Conservation (phyloP, 352 stramenopile species). For the Globisporangium camurandrum region DNA sequence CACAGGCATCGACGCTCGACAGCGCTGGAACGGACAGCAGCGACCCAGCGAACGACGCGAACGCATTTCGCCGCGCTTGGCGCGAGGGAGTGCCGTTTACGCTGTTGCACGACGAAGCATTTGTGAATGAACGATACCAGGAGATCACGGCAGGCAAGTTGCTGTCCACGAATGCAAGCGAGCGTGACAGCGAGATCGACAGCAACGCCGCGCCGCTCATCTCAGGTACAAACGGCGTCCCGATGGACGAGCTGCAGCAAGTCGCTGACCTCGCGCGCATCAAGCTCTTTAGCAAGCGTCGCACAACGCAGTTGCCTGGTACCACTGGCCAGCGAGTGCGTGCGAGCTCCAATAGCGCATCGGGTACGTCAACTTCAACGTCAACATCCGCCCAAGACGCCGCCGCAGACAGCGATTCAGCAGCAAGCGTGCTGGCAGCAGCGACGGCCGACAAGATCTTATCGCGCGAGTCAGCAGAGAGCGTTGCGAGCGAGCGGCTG, state of each 20-base stretch:
- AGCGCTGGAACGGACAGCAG: neutral
- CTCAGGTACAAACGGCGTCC: constrained; percentile 42
- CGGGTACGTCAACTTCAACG: too few species aligned
- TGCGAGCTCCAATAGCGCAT: neutral
- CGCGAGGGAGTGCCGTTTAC: constrained; percentile 55
- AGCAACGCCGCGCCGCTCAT: constrained; percentile 10
- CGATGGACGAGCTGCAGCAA: constrained; percentile 53
- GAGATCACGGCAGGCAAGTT: constrained; percentile 15
- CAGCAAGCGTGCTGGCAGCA: constrained; percentile 22
- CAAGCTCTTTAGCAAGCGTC: constrained; percentile 37
- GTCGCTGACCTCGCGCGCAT: constrained; percentile 43
- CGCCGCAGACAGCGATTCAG: constrained; percentile 15
- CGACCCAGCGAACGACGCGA: constrained; percentile 7
- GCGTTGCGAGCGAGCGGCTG: constrained; percentile 24
- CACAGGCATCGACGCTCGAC: constrained; percentile 4
- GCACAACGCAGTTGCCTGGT: neutral
- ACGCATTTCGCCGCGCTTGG: constrained; percentile 24
- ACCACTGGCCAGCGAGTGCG: neutral
- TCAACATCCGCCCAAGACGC: neutral
- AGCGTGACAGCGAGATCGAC: constrained; percentile 17
- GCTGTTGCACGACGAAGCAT: constrained; percentile 60
- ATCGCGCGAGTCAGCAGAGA: constrained; percentile 29
- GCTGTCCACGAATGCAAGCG: constrained; percentile 4
- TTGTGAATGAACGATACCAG: constrained; percentile 60
- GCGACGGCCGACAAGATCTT: constrained; percentile 31